Evolutionary conservation across 768 basidiomycete species (phyloP).

Genomic region (Paxillus involutus): DNA sequence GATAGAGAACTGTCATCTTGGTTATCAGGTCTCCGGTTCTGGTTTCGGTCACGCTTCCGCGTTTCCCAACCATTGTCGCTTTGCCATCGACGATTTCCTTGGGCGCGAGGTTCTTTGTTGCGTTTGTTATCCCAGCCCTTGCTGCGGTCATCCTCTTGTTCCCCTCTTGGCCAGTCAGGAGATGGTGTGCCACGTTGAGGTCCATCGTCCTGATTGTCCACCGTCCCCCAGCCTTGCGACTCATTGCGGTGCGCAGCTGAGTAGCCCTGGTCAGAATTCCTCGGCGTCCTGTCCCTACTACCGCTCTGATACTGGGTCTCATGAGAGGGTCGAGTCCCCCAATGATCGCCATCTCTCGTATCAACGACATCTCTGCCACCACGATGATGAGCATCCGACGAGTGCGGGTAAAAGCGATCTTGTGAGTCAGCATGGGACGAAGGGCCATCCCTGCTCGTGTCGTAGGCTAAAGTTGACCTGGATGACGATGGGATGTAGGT

Average conservation of each 20-base stretch:
- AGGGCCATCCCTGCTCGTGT: slow-evolving; percentile 49
- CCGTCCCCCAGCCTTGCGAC: slow-evolving; percentile 41
- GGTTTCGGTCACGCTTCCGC: slow-evolving; percentile 46
- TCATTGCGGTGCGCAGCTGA: slow-evolving; percentile 48
- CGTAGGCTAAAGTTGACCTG: slow-evolving; percentile 44
- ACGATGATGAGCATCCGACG: slow-evolving; percentile 52
- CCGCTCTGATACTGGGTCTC: slow-evolving; percentile 42
- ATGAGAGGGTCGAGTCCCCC: slow-evolving; percentile 41
- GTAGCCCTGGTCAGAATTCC: slow-evolving; percentile 46
- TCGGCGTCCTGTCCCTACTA: slow-evolving; percentile 44
- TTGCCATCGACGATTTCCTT: slow-evolving; percentile 33
- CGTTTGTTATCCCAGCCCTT: slow-evolving; percentile 37
- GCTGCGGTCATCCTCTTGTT: slow-evolving; percentile 37
- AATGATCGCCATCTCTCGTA: slow-evolving; percentile 46
- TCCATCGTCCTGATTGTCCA: slow-evolving; percentile 41
- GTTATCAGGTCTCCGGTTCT: slow-evolving; percentile 33
- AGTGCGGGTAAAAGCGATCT: slow-evolving; percentile 38
- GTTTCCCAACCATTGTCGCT: slow-evolving; percentile 51
- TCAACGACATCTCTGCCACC: slow-evolving; percentile 44
- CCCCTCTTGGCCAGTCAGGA: slow-evolving; percentile 41
- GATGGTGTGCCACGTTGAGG: slow-evolving; percentile 44
- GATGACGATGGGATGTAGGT: slow-evolving; percentile 45
- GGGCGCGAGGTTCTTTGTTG: slow-evolving; percentile 33
- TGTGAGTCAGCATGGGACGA: slow-evolving; percentile 49
- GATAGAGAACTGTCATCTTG: slow-evolving; percentile 21